phyloP scores from a whole-genome alignment of 2,329 filamentous ascomycete genomes.

The Zymoseptoria passerinii region DNA sequence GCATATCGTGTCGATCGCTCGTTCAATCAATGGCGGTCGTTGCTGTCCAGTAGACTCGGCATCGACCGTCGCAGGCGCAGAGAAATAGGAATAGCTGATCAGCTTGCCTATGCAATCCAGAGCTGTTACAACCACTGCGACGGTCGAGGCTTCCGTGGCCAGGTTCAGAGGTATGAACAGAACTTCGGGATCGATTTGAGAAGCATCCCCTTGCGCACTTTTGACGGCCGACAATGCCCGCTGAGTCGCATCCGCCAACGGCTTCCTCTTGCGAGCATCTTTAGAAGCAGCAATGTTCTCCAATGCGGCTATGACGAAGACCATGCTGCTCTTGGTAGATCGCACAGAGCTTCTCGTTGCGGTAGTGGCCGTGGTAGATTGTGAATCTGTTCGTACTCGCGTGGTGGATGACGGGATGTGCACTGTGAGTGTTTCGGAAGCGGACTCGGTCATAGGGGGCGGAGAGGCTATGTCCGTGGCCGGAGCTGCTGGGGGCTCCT shows the following conservation, averaged over 20 bases:
- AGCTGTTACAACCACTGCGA: constrained; percentile 77
- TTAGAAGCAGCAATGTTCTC: constrained; percentile 87
- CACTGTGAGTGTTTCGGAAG: constrained; percentile 14
- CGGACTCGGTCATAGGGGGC: constrained; percentile 5
- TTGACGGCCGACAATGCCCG: constrained; percentile 80
- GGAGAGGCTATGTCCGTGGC: background rate
- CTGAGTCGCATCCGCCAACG: constrained; percentile 72
- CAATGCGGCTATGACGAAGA: constrained; percentile 89
- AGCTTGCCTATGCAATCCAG: constrained; percentile 98
- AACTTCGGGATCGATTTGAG: constrained; percentile 79
- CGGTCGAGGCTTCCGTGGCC: constrained; percentile 77
- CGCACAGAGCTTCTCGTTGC: constrained; percentile 38
- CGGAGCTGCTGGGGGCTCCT: background rate
- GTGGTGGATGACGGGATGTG: constrained; percentile 6
- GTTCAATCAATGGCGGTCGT: constrained; percentile 73
- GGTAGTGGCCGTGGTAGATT: constrained; percentile 46
- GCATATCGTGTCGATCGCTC: constrained; percentile 98
- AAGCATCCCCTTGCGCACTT: constrained; percentile 58
- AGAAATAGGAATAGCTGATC: constrained; percentile 98
- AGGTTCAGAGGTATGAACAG: constrained; percentile 87
- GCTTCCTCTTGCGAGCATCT: constrained; percentile 79
- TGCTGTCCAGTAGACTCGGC: constrained; percentile 11
- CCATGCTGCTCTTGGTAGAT: constrained; percentile 79
- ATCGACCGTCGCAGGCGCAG: constrained; percentile 49
- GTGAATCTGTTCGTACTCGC: constrained; percentile 51